phyloP scores from a whole-genome alignment of 1,284 basidiomycete species.

The Cutaneotrichosporon sp. region DNA sequence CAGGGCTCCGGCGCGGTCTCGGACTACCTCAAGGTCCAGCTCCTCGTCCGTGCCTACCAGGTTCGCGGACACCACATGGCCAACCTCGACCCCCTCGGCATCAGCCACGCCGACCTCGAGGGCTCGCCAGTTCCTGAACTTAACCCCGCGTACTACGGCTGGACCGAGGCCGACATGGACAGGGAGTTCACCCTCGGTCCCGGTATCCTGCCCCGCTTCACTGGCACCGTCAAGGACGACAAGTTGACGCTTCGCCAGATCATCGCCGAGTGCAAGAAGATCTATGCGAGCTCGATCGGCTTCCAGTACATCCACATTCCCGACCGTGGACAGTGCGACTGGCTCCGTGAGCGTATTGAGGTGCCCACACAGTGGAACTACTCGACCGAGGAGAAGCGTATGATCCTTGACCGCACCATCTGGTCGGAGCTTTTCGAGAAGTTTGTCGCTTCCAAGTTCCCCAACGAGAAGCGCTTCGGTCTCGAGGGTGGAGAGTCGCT shows the following conservation, averaged over 20 bases:
- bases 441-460: conserved; percentile 97
- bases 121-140: conserved; percentile 78
- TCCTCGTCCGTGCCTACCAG: conserved; percentile 96
- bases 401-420: conserved; percentile 97
- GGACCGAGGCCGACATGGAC: conserved; percentile 87
- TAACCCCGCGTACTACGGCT: conserved; percentile 89
- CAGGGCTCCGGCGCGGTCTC: conserved; percentile 68
- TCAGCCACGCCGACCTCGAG: conserved; percentile 81
- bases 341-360: conserved; percentile 96
- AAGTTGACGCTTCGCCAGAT: conserved; percentile 90
- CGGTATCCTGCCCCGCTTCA: conserved; percentile 94
- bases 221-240: conserved; percentile 60
- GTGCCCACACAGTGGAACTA: conserved; percentile 98
- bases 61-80: conserved; percentile 97
- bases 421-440: conserved; percentile 99
- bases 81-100: conserved; percentile 91
- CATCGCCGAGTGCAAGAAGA: conserved; percentile 85
- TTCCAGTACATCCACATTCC: conserved; percentile 98
- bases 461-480: conserved; percentile 99
- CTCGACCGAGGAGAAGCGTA: conserved; percentile 95
- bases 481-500: conserved; percentile 97
- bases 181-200: conserved; percentile 93
- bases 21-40: conserved; percentile 95
- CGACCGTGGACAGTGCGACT: conserved; percentile 98
- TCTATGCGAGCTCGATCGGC: conserved; percentile 92